phyloP scores from a whole-genome alignment of 495 filamentous ascomycete genomes.

The Friedmanniomyces simplex region DNA sequence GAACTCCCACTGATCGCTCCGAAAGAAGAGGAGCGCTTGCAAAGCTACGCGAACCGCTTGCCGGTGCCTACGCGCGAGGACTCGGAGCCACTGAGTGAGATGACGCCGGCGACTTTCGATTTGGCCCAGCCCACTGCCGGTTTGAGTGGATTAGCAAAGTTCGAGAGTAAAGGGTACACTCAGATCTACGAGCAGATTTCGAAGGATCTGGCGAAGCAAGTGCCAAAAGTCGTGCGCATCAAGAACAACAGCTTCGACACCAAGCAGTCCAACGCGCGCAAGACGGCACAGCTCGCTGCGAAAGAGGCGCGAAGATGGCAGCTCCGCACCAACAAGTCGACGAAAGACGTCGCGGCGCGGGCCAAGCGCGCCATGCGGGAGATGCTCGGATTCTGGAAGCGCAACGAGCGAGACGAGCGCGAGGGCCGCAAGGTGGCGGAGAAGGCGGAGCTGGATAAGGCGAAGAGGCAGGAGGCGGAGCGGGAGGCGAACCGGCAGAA shows the following conservation, averaged over 20 bases:
- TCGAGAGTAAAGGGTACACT: slow-evolving; percentile 64
- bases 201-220: slow-evolving; percentile 91
- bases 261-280: slow-evolving; percentile 85
- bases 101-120: slow-evolving; percentile 8
- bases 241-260: slow-evolving; percentile 71
- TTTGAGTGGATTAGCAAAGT: slow-evolving; percentile 17
- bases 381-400: slow-evolving; percentile 99
- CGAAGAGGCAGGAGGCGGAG: slow-evolving; percentile 90
- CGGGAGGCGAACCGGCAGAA: slow-evolving; percentile 95
- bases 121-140: slow-evolving; percentile 11
- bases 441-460: slow-evolving; percentile 91
- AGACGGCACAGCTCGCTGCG: slow-evolving; percentile 92
- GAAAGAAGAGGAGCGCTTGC: slow-evolving; percentile 51
- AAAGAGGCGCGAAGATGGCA: slow-evolving; percentile 98
- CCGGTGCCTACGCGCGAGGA: slow-evolving; percentile 22
- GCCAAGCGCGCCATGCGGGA: slow-evolving; percentile 98
- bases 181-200: slow-evolving; percentile 98
- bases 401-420: slow-evolving; percentile 94
- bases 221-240: slow-evolving; percentile 79
- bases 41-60: slow-evolving; percentile 25
- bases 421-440: slow-evolving; percentile 89
- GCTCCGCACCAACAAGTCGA: slow-evolving; percentile 92
- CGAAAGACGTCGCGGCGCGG: slow-evolving; percentile 91
- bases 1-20: slow-evolving; percentile 53
- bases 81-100: slow-evolving; percentile 14